Base-by-base conservation (phyloP, 2,329 filamentous ascomycete species). In the Botrytis elliptica region DNA sequence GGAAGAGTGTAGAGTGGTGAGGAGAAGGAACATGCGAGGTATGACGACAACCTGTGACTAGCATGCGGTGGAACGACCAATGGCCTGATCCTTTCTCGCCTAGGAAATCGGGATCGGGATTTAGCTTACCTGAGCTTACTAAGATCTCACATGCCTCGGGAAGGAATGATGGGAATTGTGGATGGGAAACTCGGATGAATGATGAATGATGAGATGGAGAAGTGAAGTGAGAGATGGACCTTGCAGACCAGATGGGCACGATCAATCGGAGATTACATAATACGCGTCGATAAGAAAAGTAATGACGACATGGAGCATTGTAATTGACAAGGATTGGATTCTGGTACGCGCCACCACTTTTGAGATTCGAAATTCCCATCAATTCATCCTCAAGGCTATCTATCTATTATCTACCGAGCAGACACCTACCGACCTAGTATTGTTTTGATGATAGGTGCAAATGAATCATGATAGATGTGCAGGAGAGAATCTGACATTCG, bases 181-280 rank as follows among this genome's bases (percentile, higher is more conserved):
- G 14, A 55, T 55, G 52, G 52, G 52, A 29, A 62, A 62, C 20
- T 62, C 22, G 18, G 9, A 25, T 38, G 29, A 22, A 25, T 36
- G n/a, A 66, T 49, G 18, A 9, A n/a, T 52, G 14, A 66, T 20
- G 20, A 66, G 18, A 36, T 66, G 64, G 40, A 6, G 29, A 66
- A 36, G 9, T 14, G 42, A 36, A 49, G 22, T 20, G 49, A 36
- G 63, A 38, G 29, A 25, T 36, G n/a, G n/a, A 10, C 20, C 20
- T 46, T 22, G 9, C n/a, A 10, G 62, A 36, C 29, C 25, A 8
- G 42, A 49, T 9, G 20, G 8, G 44, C 20, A 55, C 33, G 14
- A 67, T 67, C 46, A 38, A 55, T 29, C 33, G 46, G 36, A 22
- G 65, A 40, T 68, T 68, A 68, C 49, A 40, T 68, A 55, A 65